Base-by-base conservation (phyloP, 2,329 filamentous ascomycete genomes). In the Penicillium sp. region DNA sequence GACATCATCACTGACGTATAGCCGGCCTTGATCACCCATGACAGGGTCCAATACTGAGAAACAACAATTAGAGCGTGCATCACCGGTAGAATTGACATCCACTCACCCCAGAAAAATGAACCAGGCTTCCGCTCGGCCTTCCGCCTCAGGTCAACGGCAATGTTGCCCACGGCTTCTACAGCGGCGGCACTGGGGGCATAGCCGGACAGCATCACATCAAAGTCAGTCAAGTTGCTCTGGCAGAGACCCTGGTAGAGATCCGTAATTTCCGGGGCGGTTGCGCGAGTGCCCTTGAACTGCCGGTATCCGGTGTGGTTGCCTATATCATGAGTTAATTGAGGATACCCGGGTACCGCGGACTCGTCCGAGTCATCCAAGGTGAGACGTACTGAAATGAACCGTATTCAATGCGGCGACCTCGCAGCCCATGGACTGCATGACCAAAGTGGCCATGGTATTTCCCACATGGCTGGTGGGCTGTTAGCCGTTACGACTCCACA, bases 341-440 rank as follows among this genome's bases (percentile, higher is more conserved):
- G 20, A 36, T 36, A 44, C 22, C 2, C 13, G 25, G 20, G 20
- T 2, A 4, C 20, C 20, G 20, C 28, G 33, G 5, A 24, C 28
- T 11, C 14, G 13, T 14, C 46, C 44, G 11, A 36, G 28, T 36
- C 40, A 50, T 48, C 30, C 20, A 35, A 30, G 36, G 13, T n/a
- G 27, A 28, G 25, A 75, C 87, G 72, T 78, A 96, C 92, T 97
- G 77, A 96, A 99, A 65, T 99, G 89, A 6, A 99, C 94, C 0
- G 94, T 99, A 70, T 99, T 96, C 64, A 99, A 81, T 2, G 91
- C 90, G 8, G 91, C 88, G 6, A 96, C 92, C 65, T 99, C 92
- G 68, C 91, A 96, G 43, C 94, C 94, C 45, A 99, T 76, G 0
- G 89, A 88, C 72, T 99, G 92, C 81, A 99, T 87, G 60, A 92